phyloP scores from a whole-genome alignment of 345 rosid species.

The Raphanus raphanistrum region DNA sequence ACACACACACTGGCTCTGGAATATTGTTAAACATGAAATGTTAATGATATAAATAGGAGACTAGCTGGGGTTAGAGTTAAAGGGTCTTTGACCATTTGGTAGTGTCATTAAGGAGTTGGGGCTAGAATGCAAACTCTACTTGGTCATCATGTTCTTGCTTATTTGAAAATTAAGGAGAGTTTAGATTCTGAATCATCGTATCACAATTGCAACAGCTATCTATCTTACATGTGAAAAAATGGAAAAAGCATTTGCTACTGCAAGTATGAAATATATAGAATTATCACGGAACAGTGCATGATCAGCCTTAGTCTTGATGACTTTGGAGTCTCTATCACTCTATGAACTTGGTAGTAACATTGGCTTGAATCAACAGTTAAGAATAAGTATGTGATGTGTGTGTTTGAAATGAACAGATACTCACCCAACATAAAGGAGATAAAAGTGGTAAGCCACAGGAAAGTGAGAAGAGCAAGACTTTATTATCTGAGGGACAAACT shows the following conservation, averaged over 20 bases:
- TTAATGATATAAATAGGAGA: neutral
- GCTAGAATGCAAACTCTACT: neutral
- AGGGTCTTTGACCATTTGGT: neutral
- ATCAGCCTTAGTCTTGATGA: neutral
- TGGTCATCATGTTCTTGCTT: neutral
- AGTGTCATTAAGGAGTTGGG: neutral
- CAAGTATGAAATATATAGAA: neutral
- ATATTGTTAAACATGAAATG: neutral
- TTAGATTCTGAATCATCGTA: neutral
- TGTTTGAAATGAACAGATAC: constrained; percentile 49
- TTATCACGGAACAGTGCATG: neutral
- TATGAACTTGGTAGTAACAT: neutral
- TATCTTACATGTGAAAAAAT: neutral
- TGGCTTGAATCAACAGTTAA: neutral
- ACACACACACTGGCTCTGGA: neutral
- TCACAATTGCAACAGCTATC: neutral
- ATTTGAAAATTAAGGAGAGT: neutral
- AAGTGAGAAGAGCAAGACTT: constrained; percentile 89
- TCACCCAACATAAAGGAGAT: constrained; percentile 85
- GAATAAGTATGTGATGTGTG: constrained; percentile 2
- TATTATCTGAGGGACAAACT: constrained; percentile 90
- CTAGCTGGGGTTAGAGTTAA: neutral
- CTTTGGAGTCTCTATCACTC: neutral
- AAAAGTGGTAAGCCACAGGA: constrained; percentile 65
- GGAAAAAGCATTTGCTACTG: neutral